Percentiles rank a stretch among this genome's conserved stretches.
Evolutionary conservation across 805 yeast genomes (phyloP).

Genomic region (Allodekkera sacchari): DNA sequence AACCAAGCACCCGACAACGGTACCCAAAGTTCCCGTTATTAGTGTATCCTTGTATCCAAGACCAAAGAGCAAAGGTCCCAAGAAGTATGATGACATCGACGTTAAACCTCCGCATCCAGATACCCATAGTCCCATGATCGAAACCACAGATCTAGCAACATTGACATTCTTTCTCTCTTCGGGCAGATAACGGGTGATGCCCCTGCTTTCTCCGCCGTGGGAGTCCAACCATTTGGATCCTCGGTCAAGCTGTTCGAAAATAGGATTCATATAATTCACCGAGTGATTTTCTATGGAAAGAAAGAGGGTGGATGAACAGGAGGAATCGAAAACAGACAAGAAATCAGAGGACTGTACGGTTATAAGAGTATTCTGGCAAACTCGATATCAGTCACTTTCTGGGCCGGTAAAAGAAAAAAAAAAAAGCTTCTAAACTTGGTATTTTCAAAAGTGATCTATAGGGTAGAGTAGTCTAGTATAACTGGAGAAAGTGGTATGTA

Average conservation of each 20-base stretch:
- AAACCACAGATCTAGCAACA: constrained; percentile 15
- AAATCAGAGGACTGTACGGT: background rate
- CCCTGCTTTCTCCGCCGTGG: constrained; percentile 63
- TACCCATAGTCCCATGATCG: constrained; percentile 70
- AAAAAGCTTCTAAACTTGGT: too few relatives aligned
- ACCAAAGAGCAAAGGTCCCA: constrained; percentile 66
- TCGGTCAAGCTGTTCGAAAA: constrained; percentile 9
- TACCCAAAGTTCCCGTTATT: constrained; percentile 54
- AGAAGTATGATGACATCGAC: constrained; percentile 75
- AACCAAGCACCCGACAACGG: constrained; percentile 58
- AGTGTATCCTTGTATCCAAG: constrained; percentile 60
- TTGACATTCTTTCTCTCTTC: constrained; percentile 32
- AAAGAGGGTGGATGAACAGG: background rate
- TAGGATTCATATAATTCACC: background rate
- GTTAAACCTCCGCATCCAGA: constrained; percentile 85
- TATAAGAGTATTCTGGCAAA: too few relatives aligned
- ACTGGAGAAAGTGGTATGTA: too few relatives aligned
- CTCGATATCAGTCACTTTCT: too few relatives aligned
- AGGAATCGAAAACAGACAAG: background rate
- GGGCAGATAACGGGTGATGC: constrained; percentile 69
- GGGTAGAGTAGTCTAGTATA: too few relatives aligned
- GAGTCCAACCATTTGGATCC: constrained; percentile 37
- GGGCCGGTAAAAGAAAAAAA: too few relatives aligned
- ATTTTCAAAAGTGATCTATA: too few relatives aligned
- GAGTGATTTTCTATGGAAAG: background rate